Evolutionary conservation across 2,329 filamentous ascomycete genomes (phyloP).

Genomic region (Ramularia endophylla): DNA sequence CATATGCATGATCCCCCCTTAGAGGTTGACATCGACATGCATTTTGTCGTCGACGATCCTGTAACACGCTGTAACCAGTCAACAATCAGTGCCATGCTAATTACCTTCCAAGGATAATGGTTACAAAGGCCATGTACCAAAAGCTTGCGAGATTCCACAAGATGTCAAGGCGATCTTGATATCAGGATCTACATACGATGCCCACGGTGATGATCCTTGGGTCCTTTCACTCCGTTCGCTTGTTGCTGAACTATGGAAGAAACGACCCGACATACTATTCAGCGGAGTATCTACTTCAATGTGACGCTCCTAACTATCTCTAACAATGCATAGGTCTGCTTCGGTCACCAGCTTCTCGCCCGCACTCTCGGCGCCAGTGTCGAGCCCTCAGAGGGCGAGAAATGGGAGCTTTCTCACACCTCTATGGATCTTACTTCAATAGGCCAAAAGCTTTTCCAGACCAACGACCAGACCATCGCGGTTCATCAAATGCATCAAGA

Average conservation of each 20-base stretch:
- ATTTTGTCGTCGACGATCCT: constrained; percentile 48
- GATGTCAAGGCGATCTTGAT: constrained; percentile 41
- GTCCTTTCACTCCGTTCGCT: constrained; percentile 39
- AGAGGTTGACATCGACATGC: constrained; percentile 49
- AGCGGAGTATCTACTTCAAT: constrained; percentile 33
- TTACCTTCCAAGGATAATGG: constrained; percentile 7
- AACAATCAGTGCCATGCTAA: too few relatives aligned
- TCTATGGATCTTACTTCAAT: constrained; percentile 35
- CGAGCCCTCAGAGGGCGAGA: constrained; percentile 31
- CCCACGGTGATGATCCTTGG: constrained; percentile 42
- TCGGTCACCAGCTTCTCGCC: constrained; percentile 44
- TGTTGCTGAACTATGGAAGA: constrained; percentile 47
- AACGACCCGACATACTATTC: constrained; percentile 47
- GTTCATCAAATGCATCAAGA: constrained; percentile 47
- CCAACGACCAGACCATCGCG: constrained; percentile 30
- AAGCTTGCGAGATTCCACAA: constrained; percentile 42
- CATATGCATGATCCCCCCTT: constrained; percentile 49
- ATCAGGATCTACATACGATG: constrained; percentile 44
- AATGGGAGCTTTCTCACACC: constrained; percentile 45
- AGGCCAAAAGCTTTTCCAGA: constrained; percentile 39
- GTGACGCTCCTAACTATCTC: not conserved
- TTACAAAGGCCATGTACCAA: constrained; percentile 43
- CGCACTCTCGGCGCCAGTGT: constrained; percentile 39
- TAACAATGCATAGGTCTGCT: constrained; percentile 32
- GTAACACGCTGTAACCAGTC: too few relatives aligned